Conservation (phyloP, 2,329 filamentous ascomycete species). For the Aspergillus sp. region DNA sequence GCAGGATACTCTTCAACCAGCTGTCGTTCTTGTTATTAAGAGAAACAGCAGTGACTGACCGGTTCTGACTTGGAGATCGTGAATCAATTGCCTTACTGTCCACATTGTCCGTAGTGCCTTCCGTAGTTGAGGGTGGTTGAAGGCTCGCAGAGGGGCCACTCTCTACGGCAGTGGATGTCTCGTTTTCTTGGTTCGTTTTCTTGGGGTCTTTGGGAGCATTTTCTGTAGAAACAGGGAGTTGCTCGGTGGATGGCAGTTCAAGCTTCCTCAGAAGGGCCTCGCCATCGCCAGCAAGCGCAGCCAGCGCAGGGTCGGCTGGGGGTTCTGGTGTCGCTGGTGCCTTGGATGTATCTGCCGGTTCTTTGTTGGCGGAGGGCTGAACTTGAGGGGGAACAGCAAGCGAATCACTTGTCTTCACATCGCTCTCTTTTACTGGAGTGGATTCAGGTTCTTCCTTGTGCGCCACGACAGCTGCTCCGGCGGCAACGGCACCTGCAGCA, state of each 20-base stretch:
- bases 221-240: slow-evolving; percentile 51
- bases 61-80: slow-evolving; percentile 36
- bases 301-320: slow-evolving; percentile 31
- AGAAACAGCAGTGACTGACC: slow-evolving; percentile 41
- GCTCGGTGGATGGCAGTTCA: slow-evolving; percentile 31
- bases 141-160: slow-evolving; percentile 7
- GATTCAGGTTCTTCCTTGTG: slow-evolving; percentile 20
- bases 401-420: slow-evolving; percentile 13
- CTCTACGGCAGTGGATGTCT: slow-evolving; percentile 6
- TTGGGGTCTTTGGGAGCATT: slow-evolving; percentile 11
- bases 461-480: slow-evolving; percentile 21
- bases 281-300: slow-evolving; percentile 33
- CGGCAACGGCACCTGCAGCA: slow-evolving; percentile 24
- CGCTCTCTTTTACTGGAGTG: slow-evolving; percentile 12
- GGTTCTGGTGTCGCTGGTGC: slow-evolving; percentile 29
- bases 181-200: slow-evolving; percentile 14
- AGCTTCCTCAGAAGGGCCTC: slow-evolving; percentile 33
- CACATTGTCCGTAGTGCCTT: slow-evolving; percentile 12
- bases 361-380: slow-evolving; percentile 25
- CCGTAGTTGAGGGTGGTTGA: slow-evolving; percentile 10
- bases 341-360: slow-evolving; percentile 16
- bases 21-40: slow-evolving; percentile 38
- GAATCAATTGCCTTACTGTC: slow-evolving; percentile 25
- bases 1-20: slow-evolving; percentile 43
- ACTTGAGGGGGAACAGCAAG: slow-evolving; percentile 9